These are phyloP conservation scores for Heterobasidion occidentale DNA, from an alignment of 1,284 basidiomycete species.

Conservation along the genomic window DNA sequence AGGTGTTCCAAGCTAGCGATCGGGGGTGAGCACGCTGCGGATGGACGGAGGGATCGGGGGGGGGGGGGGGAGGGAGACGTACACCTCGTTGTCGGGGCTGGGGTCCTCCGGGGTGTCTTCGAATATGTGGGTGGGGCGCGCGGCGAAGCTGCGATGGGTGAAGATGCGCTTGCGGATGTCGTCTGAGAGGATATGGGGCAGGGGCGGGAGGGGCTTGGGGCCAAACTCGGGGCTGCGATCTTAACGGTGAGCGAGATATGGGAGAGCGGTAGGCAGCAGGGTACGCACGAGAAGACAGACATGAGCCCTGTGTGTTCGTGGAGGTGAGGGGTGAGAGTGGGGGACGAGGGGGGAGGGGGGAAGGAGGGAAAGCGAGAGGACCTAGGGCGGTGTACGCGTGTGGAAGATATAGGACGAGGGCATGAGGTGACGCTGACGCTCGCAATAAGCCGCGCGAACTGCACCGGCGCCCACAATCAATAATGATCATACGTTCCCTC, in stretches of 20 bases:
- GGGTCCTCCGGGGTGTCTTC: conserved; percentile 63
- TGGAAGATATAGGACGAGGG: no score
- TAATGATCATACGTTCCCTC: no score
- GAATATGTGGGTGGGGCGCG: conserved; percentile 61
- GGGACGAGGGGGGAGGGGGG: not conserved
- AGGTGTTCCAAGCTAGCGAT: conserved; percentile 57
- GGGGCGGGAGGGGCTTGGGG: conserved; percentile 29
- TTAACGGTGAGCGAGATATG: not conserved
- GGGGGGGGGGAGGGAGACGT: not conserved
- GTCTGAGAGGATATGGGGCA: conserved; percentile 40
- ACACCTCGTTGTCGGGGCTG: conserved; percentile 76
- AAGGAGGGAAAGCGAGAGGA: no score
- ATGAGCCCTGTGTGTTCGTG: conserved; percentile 4
- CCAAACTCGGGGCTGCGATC: conserved; percentile 18
- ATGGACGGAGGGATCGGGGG: not conserved
- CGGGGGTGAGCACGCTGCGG: not conserved
- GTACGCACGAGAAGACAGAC: conserved; percentile 9
- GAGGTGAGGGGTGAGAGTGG: not conserved
- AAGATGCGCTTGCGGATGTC: conserved; percentile 48
- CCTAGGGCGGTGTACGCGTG: no score
- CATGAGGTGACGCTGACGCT: no score
- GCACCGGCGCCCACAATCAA: no score
- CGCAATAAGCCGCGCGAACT: no score
- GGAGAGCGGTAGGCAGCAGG: not conserved
- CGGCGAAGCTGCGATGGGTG: conserved; percentile 65